Evolutionary conservation across 208 protist genomes (phyloP).

Genomic region (Endotrypanum monterogeii): DNA sequence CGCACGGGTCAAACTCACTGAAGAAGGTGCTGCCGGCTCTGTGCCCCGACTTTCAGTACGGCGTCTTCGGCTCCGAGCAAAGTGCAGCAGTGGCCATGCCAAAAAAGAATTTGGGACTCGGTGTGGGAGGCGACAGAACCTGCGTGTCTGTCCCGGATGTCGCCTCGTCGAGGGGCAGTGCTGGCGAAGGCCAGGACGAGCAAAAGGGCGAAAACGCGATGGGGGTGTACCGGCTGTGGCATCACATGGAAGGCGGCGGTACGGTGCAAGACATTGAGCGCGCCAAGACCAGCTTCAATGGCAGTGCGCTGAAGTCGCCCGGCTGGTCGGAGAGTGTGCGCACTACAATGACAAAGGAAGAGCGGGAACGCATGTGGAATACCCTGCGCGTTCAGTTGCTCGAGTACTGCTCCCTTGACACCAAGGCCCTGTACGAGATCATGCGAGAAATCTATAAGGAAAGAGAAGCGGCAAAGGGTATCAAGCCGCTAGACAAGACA

Average conservation of each 20-base stretch:
- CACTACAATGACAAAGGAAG: slow-evolving; percentile 39
- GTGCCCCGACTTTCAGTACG: slow-evolving; percentile 87
- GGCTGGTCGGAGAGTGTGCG: slow-evolving; percentile 15
- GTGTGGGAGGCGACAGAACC: neutral
- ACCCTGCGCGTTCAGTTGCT: slow-evolving; percentile 84
- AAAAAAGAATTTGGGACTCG: neutral
- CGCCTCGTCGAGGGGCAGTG: neutral
- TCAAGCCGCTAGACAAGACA: slow-evolving; percentile 65
- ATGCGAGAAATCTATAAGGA: slow-evolving; percentile 84
- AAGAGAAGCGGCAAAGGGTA: slow-evolving; percentile 42
- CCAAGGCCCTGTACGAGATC: slow-evolving; percentile 85
- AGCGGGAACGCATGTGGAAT: slow-evolving; percentile 71
- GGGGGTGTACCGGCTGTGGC: slow-evolving; percentile 88
- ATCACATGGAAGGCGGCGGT: slow-evolving; percentile 85
- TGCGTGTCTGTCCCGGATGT: neutral
- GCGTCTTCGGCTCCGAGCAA: slow-evolving; percentile 73
- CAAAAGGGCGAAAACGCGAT: slow-evolving; percentile 92
- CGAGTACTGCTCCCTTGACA: slow-evolving; percentile 92
- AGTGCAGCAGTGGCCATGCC: slow-evolving; percentile 5
- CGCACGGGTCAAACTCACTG: slow-evolving; percentile 85
- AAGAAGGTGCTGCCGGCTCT: slow-evolving; percentile 91
- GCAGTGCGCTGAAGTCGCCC: neutral
- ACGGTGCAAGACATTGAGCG: slow-evolving; percentile 75
- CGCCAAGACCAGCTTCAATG: slow-evolving; percentile 3
- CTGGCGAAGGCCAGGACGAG: slow-evolving; percentile 33